Conservation (phyloP, 768 basidiomycete species). For the Pulveroboletus sp. region DNA sequence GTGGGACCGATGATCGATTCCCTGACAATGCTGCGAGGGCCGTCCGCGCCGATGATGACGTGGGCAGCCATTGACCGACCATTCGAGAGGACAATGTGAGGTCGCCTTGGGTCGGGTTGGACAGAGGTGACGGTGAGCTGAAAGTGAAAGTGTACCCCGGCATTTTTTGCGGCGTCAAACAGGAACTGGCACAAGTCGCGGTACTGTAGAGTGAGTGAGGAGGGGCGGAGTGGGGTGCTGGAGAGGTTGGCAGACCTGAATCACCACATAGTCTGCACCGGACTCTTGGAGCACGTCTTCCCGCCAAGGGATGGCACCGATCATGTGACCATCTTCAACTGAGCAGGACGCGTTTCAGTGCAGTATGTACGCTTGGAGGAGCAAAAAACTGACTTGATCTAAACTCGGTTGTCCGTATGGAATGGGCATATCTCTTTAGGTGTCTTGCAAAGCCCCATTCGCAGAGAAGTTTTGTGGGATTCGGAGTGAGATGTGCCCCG, state of each 20-base stretch:
- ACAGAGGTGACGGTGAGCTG: slow-evolving; percentile 37
- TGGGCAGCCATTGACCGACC: slow-evolving; percentile 50
- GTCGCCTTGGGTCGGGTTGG: slow-evolving; percentile 25
- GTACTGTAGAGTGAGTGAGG: slow-evolving; percentile 36
- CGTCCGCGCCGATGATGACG: slow-evolving; percentile 63
- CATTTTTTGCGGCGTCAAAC: slow-evolving; percentile 42
- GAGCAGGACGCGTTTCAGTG: too few species aligned
- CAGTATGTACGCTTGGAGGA: background rate
- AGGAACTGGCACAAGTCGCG: slow-evolving; percentile 52
- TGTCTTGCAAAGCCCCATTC: slow-evolving; percentile 55
- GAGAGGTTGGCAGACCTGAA: slow-evolving; percentile 41
- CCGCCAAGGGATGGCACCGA: slow-evolving; percentile 48
- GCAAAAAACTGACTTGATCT: slow-evolving; percentile 17
- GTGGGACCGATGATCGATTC: slow-evolving; percentile 34
- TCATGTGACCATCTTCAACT: slow-evolving; percentile 37
- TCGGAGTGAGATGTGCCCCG: slow-evolving; percentile 53
- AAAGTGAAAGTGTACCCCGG: slow-evolving; percentile 52
- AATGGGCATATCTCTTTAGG: slow-evolving; percentile 34
- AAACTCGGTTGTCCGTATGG: slow-evolving; percentile 24
- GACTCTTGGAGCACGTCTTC: slow-evolving; percentile 49
- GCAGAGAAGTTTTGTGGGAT: slow-evolving; percentile 54
- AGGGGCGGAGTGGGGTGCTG: background rate
- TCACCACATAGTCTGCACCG: slow-evolving; percentile 52
- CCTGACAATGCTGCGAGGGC: slow-evolving; percentile 44
- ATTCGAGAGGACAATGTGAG: slow-evolving; percentile 35